Base-by-base conservation (phyloP, 106 monocot species). In the Phalaenopsis equestris region DNA sequence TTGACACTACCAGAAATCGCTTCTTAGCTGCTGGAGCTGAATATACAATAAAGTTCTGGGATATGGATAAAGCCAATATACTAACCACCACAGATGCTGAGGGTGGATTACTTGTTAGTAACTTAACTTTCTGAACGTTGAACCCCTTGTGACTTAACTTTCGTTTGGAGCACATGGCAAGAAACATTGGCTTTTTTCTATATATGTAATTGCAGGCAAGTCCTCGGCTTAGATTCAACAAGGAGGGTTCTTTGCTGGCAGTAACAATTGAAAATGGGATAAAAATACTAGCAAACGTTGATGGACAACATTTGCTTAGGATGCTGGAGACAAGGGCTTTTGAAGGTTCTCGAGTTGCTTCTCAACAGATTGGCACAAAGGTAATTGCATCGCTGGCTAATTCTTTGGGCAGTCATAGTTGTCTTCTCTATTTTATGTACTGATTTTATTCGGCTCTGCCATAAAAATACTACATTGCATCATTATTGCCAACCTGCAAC, bases 251-350 rank as follows among this genome's bases (percentile, higher is more conserved):
- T 52, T 83, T 99, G 55, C 92, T 99, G 75, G 98, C 98, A 8
- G 86, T 99, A 82, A 95, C 98, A 48, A 91, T 49, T 57, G 98
- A 99, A n/a, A 95, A 86, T 85, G 98, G 98, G 67, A 93, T 99
- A 39, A 99, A 95, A 83, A 95, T 99, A 45, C 80, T 99, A 61
- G 98, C 98, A 68, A 99, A 99, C 55, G 73, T 84, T 82, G 98
- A 99, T 91, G 98, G 98, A 52, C 89, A 93, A n/a, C 92, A 93
- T 17, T 83, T 99, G 82, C 83, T 99, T 76, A 89, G 98, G 81
- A 93, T 92, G 84, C 83, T 91, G 46, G 98, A 99, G 83, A 88
- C 87, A 79, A 89, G 98, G 76, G 74, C 98, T 67, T 99, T 85
- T 88, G 95, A 99, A 42, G 89, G 90, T 47, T 90, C 97, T 76